Evolutionary conservation across 129 eudicot species (phyloP), one percentile per base, ranked within the genome.

Genomic region (Tagetes erecta): DNA sequence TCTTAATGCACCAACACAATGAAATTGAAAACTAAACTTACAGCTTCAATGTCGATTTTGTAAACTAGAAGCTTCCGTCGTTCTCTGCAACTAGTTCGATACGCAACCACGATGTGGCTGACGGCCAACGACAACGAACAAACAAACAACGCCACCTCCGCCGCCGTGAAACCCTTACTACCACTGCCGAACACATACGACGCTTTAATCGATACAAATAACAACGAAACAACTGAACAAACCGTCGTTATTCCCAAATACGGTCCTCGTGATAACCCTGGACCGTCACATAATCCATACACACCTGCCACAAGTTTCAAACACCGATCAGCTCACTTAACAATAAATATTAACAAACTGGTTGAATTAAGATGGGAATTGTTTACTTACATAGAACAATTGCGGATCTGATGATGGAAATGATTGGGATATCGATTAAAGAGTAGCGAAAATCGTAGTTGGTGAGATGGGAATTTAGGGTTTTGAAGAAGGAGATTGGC

Each of bases 21-120:
- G 27, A 20, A 20, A 20, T 20, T 20, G 27, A 20, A 20, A 20
- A 20, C 34, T 4, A 4, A 47, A 90, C 98, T 94, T 84, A 90
- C 98, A 77, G 97, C 96, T 86, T 94, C 97, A 56, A 90, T 84
- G 66, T 94, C 98, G 76, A 94, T 90, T 52, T 90, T 90, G 86
- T 90, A 94, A 9, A 90, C 97, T 0, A 90, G 96, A 44, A 94
- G 89, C 87, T 94, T 90, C 40, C 96, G 82, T 70, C 97, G 84
- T 71, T 94, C 98, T 53, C 97, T 74, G 70, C 97, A 90, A 50
- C 98, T 90, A 20, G 87, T 94, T 76, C 96, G 84, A 40, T 94
- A 94, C 6, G 98, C 98, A 80, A 86, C 97, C 76, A 83, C 87
- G 30, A 90, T 77, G 68, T 94, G 98, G 3, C 84, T 97, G 34